These are phyloP conservation scores for Dentipellis fragilis DNA, from an alignment of 768 basidiomycete genomes.

Conservation along the genomic window DNA sequence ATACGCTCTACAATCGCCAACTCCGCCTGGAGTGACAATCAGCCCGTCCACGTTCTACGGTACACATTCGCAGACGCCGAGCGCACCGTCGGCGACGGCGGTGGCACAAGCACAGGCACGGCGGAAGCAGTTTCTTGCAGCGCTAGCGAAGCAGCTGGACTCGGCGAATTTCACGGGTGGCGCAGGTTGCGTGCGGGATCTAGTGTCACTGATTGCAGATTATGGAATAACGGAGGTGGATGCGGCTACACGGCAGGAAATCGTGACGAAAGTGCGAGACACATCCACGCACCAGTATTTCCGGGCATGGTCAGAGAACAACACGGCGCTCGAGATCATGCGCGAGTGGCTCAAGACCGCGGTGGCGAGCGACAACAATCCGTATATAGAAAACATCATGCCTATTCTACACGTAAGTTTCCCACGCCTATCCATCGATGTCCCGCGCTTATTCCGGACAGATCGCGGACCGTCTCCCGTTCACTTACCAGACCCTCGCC, in stretches of 20 bases:
- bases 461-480: slow-evolving; percentile 79
- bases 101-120: slow-evolving; percentile 21
- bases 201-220: slow-evolving; percentile 48
- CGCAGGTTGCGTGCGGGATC: slow-evolving; percentile 56
- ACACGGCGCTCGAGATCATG: slow-evolving; percentile 62
- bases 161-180: slow-evolving; percentile 49
- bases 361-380: slow-evolving; percentile 40
- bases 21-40: slow-evolving; percentile 25
- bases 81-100: slow-evolving; percentile 8
- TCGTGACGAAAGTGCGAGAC: slow-evolving; percentile 73
- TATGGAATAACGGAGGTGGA: slow-evolving; percentile 60
- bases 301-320: slow-evolving; percentile 78
- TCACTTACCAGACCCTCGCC: slow-evolving; percentile 59
- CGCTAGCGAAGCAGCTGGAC: slow-evolving; percentile 47
- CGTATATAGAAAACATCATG: slow-evolving; percentile 70
- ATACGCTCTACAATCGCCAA: slow-evolving; percentile 37
- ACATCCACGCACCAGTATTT: slow-evolving; percentile 82
- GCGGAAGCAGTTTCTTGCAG: slow-evolving; percentile 41
- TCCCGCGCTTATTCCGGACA: slow-evolving; percentile 20
- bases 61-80: slow-evolving; percentile 21
- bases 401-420: slow-evolving; percentile 74
- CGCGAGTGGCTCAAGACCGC: slow-evolving; percentile 75
- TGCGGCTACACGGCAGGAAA: slow-evolving; percentile 54
- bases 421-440: slow-evolving; percentile 1
- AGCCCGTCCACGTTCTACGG: neutral